These are phyloP conservation scores for Metschnikowia kunwiensis DNA, from an alignment of 805 yeast genomes.

Conservation along the genomic window DNA sequence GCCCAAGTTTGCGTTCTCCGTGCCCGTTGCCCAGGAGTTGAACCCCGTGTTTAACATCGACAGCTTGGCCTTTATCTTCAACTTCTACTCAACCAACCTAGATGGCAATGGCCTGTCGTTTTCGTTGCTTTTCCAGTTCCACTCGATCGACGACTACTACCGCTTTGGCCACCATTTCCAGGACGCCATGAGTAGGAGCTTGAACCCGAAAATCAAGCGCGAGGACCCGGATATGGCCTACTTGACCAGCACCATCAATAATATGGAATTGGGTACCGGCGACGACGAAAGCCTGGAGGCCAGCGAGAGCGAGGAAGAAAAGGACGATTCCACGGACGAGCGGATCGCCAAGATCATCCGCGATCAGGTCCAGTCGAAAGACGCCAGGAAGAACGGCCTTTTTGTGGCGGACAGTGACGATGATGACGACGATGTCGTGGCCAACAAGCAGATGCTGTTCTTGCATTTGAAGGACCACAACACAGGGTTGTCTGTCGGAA, in stretches of 20 bases:
- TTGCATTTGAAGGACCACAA: constrained; percentile 40
- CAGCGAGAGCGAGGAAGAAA: constrained; percentile 22
- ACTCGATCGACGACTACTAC: constrained; percentile 35
- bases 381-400: background rate
- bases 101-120: constrained; percentile 34
- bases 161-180: constrained; percentile 31
- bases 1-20: constrained; percentile 8
- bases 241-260: constrained; percentile 6
- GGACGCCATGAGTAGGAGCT: constrained; percentile 6
- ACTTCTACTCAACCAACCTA: constrained; percentile 32
- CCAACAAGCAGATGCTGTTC: constrained; percentile 18
- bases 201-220: constrained; percentile 4
- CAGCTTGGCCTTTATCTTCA: constrained; percentile 61
- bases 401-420: constrained; percentile 23
- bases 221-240: constrained; percentile 6
- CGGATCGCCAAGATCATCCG: constrained; percentile 19
- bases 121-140: constrained; percentile 66
- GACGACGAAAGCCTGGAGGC: constrained; percentile 43
- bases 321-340: constrained; percentile 19
- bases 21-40: constrained; percentile 41
- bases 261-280: constrained; percentile 50
- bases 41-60: constrained; percentile 66
- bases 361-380: constrained; percentile 6
- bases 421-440: constrained; percentile 31
- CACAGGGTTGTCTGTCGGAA: constrained; percentile 68